Percentiles rank a stretch among this genome's conserved stretches.
These are phyloP conservation scores for Parastagonospora avenae DNA, from an alignment of 2,329 filamentous ascomycete genomes.

Conservation along the genomic window DNA sequence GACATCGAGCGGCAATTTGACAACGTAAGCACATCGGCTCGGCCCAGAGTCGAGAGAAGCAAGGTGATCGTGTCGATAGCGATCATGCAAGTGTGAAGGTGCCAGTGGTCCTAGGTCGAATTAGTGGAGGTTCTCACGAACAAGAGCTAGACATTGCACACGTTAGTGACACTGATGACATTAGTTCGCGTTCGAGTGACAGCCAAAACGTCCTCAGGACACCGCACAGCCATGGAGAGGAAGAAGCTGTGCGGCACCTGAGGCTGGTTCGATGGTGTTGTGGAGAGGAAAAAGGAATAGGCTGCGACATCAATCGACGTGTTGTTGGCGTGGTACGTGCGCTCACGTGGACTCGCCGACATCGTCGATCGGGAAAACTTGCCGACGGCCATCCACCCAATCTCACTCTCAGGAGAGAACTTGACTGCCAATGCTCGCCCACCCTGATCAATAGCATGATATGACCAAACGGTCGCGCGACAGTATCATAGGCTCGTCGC, in stretches of 20 bases:
- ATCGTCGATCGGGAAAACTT: not conserved
- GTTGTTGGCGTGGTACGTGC: constrained; percentile 4
- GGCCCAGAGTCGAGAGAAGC: not conserved
- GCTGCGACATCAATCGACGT: not conserved
- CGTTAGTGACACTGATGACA: not conserved
- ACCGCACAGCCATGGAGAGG: constrained; percentile 1
- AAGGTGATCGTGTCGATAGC: not conserved
- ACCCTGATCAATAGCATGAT: constrained; percentile 20
- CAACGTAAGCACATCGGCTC: not conserved
- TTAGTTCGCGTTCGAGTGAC: not conserved
- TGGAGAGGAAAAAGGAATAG: not conserved
- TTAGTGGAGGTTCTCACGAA: not conserved
- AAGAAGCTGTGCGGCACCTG: not conserved
- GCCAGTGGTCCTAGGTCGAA: not conserved
- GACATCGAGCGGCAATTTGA: no score
- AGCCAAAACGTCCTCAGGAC: not conserved
- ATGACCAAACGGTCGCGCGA: constrained; percentile 45
- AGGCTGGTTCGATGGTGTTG: not conserved
- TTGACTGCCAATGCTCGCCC: no score
- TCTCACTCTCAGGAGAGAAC: not conserved
- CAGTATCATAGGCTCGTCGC: constrained; percentile 23
- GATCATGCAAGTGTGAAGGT: no score
- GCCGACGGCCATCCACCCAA: not conserved
- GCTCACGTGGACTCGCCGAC: not conserved
- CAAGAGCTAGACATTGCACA: not conserved